Base-by-base conservation (phyloP, 2,329 filamentous ascomycete species). In the Scolecobasidium constrictum region DNA sequence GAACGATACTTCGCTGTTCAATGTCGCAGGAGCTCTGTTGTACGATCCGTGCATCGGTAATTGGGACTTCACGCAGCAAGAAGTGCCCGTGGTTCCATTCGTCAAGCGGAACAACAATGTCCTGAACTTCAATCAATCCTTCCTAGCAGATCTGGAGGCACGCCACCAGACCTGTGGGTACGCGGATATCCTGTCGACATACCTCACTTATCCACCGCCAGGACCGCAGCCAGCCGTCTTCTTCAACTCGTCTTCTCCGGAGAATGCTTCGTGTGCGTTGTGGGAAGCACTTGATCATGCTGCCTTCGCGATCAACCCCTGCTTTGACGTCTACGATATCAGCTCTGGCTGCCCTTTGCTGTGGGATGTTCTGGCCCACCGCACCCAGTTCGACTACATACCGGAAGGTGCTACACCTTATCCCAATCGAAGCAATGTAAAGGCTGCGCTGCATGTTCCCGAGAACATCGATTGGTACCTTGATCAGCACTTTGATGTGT, bases 211-310 rank as follows among this genome's bases (percentile, higher is more conserved):
- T 21, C 46, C 46, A 16, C 43, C 46, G 16, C 34, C 35, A 12
- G 44, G 36, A 12, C 13, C 20, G 9, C 46, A 47, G 35, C 46
- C 46, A 18, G 19, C n/a, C 9, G n/a, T 43, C 15, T 9, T 46
- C n/a, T 47, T 44, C 18, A 36, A 43, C 18, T 9, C 36, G 15
- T 39, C 36, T 3, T 42, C 42, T 31, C 17, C 26, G 5, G 39
- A n/a, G 11, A n/a, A n/a, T n/a, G n/a, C n/a, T n/a, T n/a, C n/a
- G n/a, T 88, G 83, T 56, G 65, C 68, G 39, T 53, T 85, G 16
- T 82, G 72, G 52, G 58, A 69, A 45, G 63, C 71, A 17, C 72
- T 84, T 21, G 65, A 64, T 51, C 50, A 66, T 0, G 79, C 76
- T 21, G 39, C 40, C 3, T 19, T 11, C 19, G 15, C 40, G 15